Conservation (phyloP, 208 protist species). For the Leishmania tarentolae region DNA sequence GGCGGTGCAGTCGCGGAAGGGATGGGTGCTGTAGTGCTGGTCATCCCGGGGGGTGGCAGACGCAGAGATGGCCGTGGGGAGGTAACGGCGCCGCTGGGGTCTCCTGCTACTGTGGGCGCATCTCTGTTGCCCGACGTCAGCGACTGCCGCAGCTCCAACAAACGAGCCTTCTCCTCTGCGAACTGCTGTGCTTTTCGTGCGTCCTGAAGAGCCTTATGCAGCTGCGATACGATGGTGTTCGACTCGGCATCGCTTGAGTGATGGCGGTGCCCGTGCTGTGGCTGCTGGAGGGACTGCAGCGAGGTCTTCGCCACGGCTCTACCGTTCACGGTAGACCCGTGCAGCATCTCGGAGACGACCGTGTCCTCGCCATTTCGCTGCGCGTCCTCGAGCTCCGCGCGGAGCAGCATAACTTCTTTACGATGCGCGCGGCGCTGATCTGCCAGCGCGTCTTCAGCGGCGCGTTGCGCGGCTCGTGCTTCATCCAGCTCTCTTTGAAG, state of each 20-base stretch:
- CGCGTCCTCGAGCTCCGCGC: conserved; percentile 26
- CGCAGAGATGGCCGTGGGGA: conserved; percentile 29
- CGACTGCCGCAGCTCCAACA: conserved; percentile 34
- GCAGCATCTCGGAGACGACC: neutral
- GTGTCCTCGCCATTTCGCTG: neutral
- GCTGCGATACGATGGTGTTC: conserved; percentile 13
- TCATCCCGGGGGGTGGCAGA: conserved; percentile 2
- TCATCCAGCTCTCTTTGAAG: conserved; percentile 7
- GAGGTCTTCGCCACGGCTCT: conserved; percentile 16
- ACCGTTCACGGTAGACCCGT: conserved; percentile 1
- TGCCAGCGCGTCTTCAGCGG: conserved; percentile 19
- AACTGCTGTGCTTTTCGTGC: conserved; percentile 34
- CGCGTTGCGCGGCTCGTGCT: conserved; percentile 19
- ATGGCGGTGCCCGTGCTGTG: conserved; percentile 6
- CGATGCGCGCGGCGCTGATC: conserved; percentile 21
- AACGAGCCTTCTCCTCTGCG: conserved; percentile 30
- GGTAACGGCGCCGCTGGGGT: conserved; percentile 15
- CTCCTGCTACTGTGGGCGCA: neutral
- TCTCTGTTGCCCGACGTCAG: neutral
- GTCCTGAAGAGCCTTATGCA: conserved; percentile 21
- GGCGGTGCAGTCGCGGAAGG: neutral
- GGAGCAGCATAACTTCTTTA: conserved; percentile 22
- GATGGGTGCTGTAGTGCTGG: neutral
- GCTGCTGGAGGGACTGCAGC: conserved; percentile 23
- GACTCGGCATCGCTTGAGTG: neutral